Conservation (phyloP, 2,329 filamentous ascomycete species). For the Xylaria sp. region DNA sequence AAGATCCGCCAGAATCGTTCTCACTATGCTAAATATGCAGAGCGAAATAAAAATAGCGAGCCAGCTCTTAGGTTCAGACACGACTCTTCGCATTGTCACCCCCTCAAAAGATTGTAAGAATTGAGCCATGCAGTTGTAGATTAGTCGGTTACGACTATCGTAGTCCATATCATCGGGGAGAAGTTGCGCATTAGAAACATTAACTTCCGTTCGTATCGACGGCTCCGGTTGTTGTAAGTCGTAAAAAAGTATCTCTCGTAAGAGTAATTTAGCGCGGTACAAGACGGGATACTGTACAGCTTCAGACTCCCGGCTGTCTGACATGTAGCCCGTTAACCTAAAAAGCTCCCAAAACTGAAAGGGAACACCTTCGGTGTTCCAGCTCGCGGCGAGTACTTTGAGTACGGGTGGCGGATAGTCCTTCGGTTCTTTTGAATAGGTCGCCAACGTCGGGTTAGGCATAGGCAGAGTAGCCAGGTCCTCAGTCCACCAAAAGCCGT, state of each 20-base stretch:
- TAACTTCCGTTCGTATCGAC: slow-evolving; percentile 55
- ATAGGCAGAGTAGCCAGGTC: slow-evolving; percentile 58
- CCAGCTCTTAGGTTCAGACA: slow-evolving; percentile 58
- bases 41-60: slow-evolving; percentile 65
- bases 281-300: slow-evolving; percentile 62
- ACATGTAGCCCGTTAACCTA: slow-evolving; percentile 62
- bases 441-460: slow-evolving; percentile 53
- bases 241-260: slow-evolving; percentile 66
- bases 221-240: slow-evolving; percentile 64
- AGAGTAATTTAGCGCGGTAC: slow-evolving; percentile 65
- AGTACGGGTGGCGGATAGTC: slow-evolving; percentile 62
- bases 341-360: slow-evolving; percentile 66
- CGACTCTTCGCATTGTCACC: slow-evolving; percentile 54
- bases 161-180: slow-evolving; percentile 59
- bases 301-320: slow-evolving; percentile 61
- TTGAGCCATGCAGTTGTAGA: slow-evolving; percentile 63
- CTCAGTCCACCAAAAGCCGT: slow-evolving; percentile 69
- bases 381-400: slow-evolving; percentile 62
- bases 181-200: slow-evolving; percentile 49
- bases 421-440: slow-evolving; percentile 54
- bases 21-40: slow-evolving; percentile 68
- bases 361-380: slow-evolving; percentile 60
- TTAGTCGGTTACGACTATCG: slow-evolving; percentile 59
- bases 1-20: slow-evolving; percentile 63
- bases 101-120: slow-evolving; percentile 66